Conservation (phyloP, 768 basidiomycete genomes). For the Ramaria sp. region DNA sequence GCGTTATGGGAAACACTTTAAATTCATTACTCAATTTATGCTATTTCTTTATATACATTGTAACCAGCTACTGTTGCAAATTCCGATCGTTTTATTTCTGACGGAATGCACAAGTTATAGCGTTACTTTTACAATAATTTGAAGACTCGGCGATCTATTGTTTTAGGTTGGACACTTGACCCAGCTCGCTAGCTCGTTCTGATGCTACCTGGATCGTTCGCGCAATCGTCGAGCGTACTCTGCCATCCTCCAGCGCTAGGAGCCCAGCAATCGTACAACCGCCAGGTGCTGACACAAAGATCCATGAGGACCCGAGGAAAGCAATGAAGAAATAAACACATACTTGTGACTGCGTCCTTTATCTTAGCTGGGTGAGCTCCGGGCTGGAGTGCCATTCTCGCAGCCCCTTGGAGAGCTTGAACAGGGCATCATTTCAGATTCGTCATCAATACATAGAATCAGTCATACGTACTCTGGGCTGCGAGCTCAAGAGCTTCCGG, state of each 20-base stretch:
- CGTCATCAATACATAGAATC: background rate
- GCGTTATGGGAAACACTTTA: too few relatives aligned
- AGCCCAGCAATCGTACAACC: conserved; percentile 99
- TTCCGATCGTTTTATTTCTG: background rate
- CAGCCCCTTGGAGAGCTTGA: conserved; percentile 88
- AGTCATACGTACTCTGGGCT: conserved; percentile 64
- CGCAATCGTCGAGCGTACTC: conserved; percentile 89
- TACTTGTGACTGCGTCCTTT: conserved; percentile 96
- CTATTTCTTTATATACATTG: background rate
- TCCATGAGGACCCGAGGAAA: background rate
- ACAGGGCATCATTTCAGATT: background rate
- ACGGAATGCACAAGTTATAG: too few relatives aligned
- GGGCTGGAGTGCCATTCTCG: conserved; percentile 85
- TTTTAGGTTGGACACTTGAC: conserved; percentile 52
- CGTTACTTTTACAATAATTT: too few relatives aligned
- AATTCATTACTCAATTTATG: too few relatives aligned
- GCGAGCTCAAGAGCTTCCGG: conserved; percentile 91
- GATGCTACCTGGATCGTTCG: conserved; percentile 91
- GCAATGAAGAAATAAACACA: conserved; percentile 19
- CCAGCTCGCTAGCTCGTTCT: conserved; percentile 76
- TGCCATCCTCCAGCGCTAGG: conserved; percentile 87
- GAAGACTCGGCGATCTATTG: background rate
- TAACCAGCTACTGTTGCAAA: background rate
- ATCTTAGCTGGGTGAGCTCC: conserved; percentile 92
- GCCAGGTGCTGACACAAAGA: conserved; percentile 62